Conservation (phyloP, 169 alveolate species). For the Eimeria mitis region DNA sequence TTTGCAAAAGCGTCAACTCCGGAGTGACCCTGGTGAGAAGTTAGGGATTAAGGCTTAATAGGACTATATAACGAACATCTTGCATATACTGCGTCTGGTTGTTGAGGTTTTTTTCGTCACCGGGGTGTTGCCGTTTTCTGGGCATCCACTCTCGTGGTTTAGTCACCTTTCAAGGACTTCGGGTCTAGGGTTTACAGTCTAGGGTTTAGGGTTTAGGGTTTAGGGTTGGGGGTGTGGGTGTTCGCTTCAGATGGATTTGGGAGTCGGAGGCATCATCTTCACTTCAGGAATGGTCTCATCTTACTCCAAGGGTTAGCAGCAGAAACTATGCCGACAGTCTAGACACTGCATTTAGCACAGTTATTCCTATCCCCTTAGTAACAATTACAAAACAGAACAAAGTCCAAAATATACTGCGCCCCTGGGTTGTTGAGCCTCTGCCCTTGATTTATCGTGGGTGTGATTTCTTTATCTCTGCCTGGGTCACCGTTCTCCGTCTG, state of each 20-base stretch:
- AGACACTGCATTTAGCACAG: not conserved
- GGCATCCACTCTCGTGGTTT: not conserved
- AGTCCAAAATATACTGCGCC: not conserved
- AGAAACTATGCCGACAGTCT: not conserved
- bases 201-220: conserved; percentile 14
- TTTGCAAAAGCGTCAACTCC: conserved; percentile 62
- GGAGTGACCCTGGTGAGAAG: conserved; percentile 70
- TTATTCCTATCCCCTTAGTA: not conserved
- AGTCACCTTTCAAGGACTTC: not conserved
- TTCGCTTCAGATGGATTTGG: conserved; percentile 51
- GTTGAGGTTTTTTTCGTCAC: not conserved
- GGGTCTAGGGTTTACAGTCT: not conserved
- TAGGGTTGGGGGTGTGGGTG: not conserved
- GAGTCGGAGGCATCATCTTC: conserved; percentile 64
- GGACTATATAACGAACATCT: not conserved
- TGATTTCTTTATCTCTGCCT: not conserved
- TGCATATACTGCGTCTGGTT: not conserved
- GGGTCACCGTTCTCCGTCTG: not conserved
- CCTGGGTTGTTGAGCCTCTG: not conserved
- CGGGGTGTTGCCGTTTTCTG: not conserved
- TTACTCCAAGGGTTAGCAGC: conserved; percentile 31
- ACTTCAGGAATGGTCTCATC: conserved; percentile 65
- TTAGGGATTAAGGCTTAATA: not conserved
- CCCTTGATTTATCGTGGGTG: not conserved
- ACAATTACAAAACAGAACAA: not conserved